Percentiles rank a stretch among this genome's conserved stretches.
Conservation (phyloP, 2,329 filamentous ascomycete species). For the Monilinia polystroma region DNA sequence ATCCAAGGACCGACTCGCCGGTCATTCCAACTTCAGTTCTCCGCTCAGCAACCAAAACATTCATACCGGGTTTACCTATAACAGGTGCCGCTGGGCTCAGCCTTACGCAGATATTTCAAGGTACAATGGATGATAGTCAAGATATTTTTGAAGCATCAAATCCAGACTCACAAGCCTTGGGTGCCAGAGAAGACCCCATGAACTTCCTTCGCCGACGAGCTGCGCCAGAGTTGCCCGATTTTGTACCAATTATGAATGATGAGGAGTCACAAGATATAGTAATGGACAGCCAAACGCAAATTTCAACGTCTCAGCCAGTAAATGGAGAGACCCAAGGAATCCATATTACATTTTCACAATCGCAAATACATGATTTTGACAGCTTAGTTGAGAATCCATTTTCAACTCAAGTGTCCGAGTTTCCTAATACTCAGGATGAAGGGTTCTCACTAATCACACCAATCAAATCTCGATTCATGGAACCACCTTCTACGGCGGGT, state of each 20-base stretch:
- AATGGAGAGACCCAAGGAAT: slow-evolving; percentile 44
- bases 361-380: slow-evolving; percentile 58
- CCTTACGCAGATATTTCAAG: slow-evolving; percentile 86
- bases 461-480: slow-evolving; percentile 64
- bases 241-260: slow-evolving; percentile 48
- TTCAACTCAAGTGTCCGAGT: slow-evolving; percentile 63
- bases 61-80: slow-evolving; percentile 67
- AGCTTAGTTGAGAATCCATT: slow-evolving; percentile 49
- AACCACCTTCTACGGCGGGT: slow-evolving; percentile 65
- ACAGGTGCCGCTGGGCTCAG: slow-evolving; percentile 64
- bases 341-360: slow-evolving; percentile 58
- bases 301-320: slow-evolving; percentile 44
- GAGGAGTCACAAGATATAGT: slow-evolving; percentile 48
- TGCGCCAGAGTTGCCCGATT: slow-evolving; percentile 46
- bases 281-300: slow-evolving; percentile 49
- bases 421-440: slow-evolving; percentile 77
- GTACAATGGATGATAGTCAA: slow-evolving; percentile 72
- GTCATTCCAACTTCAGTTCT: slow-evolving; percentile 59
- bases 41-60: slow-evolving; percentile 66
- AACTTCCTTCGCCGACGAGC: slow-evolving; percentile 49
- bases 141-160: slow-evolving; percentile 37
- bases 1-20: slow-evolving; percentile 48
- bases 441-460: slow-evolving; percentile 75
- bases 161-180: slow-evolving; percentile 33
- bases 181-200: slow-evolving; percentile 45